Evolutionary conservation across 2,329 filamentous ascomycete genomes (phyloP).

Genomic region (Cercospora zeae-maydis): DNA sequence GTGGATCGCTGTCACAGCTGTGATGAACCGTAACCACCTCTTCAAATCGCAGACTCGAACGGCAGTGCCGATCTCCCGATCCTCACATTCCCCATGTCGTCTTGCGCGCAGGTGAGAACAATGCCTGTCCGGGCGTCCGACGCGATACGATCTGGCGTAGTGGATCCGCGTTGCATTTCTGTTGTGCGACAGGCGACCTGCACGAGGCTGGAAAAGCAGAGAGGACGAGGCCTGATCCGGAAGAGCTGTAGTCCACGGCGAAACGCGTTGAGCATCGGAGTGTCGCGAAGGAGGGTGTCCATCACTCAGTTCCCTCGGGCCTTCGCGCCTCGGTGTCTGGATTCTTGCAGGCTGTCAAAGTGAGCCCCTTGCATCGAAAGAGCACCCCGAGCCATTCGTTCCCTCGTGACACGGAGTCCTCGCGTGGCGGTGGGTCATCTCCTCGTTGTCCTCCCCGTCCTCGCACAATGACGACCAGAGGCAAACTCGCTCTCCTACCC

Average conservation of each 20-base stretch:
- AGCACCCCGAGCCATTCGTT: neutral
- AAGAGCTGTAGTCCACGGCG: neutral
- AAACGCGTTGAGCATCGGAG: slow-evolving; percentile 2
- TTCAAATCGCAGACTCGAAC: neutral
- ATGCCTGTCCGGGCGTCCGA: neutral
- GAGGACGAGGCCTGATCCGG: neutral
- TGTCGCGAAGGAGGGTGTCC: neutral
- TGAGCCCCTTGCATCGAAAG: neutral
- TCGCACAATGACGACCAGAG: neutral
- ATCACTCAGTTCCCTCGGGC: neutral
- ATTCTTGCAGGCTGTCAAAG: neutral
- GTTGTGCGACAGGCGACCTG: slow-evolving; percentile 12
- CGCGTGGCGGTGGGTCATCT: neutral
- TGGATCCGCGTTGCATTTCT: neutral
- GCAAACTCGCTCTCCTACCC: neutral
- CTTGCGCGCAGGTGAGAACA: neutral
- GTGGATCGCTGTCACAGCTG: neutral
- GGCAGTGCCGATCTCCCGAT: neutral
- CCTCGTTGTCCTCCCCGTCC: neutral
- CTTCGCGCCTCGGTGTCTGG: neutral
- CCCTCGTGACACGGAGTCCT: neutral
- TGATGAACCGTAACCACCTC: neutral
- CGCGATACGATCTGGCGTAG: neutral
- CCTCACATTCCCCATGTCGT: neutral
- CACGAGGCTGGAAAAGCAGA: slow-evolving; percentile 11